Base-by-base conservation (phyloP, 2,329 filamentous ascomycete species). In the Pseudogymnoascus sp. region DNA sequence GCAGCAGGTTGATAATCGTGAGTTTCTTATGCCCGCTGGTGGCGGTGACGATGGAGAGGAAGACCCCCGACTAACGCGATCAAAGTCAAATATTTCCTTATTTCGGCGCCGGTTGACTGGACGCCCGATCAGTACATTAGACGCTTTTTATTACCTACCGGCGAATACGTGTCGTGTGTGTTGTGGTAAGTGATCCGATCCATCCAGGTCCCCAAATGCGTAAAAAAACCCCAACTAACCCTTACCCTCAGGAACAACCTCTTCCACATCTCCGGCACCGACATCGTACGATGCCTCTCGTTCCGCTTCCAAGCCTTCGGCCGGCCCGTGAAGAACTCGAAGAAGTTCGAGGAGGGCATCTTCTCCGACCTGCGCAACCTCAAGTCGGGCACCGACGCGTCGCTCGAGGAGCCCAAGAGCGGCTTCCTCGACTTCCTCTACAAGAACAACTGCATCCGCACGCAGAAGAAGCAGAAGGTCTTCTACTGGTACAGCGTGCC, bases 401-500 rank as follows among this genome's bases (percentile, higher is more conserved):
- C 94, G 43, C 86, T 99, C 65, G 94, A 99, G 78, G 94, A 99
- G 80, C 94, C 94, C 62, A 99, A 99, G 83, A 97, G 93, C 78
- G 88, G 90, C 1, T 99, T 99, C 78, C 84, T 99, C 65, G 94
- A 99, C 77, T 99, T 97, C 76, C 83, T 99, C 49, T 99, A 99
- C 86, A 99, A 99, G 84, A 99, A 99, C 84, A 99, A 99, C 81
- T 99, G 94, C 83, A 99, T 99, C 70, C 88, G 94, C 70, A 99
- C 94, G 38, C 94, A 99, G 78, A 99, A 99, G 86, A 99, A 99
- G 83, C 94, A 99, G 74, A 99, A 99, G 82, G 94, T 99, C 68
- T 99, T 99, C 74, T 99, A 97, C 80, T 99, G 94, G 94, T 99
- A 97, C 79, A 97, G 92, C 79, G 94, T 99, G 58, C 94, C 94